Evolutionary conservation across 2,329 filamentous ascomycete species (phyloP).

Genomic region (Blastomyces parvus): DNA sequence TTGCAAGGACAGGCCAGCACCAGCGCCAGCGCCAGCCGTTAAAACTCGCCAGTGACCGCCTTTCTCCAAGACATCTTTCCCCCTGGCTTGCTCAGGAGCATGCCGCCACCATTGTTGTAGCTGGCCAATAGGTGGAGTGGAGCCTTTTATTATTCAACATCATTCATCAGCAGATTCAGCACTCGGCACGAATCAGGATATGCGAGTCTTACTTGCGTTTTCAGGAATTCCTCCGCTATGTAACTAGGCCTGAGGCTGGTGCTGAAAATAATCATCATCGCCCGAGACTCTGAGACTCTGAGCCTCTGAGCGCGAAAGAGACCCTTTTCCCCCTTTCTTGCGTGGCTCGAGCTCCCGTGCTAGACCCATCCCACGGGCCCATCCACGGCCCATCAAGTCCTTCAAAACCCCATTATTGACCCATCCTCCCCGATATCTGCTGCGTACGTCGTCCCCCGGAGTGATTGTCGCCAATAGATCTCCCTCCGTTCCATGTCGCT

Average conservation of each 20-base stretch:
- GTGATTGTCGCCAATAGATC: conserved; percentile 8
- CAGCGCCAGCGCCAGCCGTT: background rate
- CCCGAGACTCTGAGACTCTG: no score
- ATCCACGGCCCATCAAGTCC: background rate
- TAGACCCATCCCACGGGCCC: background rate
- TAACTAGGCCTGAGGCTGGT: background rate
- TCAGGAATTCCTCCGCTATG: background rate
- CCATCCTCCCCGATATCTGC: background rate
- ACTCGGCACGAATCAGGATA: no score
- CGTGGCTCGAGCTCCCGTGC: background rate
- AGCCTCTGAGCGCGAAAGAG: background rate
- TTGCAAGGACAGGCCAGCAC: no score
- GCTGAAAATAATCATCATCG: background rate
- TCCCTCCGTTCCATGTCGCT: conserved; percentile 4
- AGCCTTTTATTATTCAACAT: no score
- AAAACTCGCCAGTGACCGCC: background rate
- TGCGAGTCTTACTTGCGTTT: no score
- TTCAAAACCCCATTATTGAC: background rate
- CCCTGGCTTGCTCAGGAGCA: background rate
- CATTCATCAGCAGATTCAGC: no score
- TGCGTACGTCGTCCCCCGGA: background rate
- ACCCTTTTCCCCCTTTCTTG: background rate
- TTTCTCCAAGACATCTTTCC: background rate
- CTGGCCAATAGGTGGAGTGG: background rate
- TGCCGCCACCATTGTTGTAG: background rate